phyloP scores from a whole-genome alignment of 2,329 filamentous ascomycete genomes.

The Aspergillus flavus region DNA sequence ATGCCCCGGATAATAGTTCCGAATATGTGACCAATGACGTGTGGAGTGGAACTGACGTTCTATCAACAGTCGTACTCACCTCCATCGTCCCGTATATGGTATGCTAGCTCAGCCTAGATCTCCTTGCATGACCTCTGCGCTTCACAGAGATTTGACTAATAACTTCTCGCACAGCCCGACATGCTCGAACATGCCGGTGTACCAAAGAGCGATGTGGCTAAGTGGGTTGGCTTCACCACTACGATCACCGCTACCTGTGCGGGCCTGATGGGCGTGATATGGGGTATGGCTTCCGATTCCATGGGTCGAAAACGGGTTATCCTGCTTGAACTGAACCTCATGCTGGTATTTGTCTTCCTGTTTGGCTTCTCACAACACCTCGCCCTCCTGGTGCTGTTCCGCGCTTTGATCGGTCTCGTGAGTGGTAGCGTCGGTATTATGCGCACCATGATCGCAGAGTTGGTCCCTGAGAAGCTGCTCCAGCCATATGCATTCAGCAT shows the following conservation, averaged over 20 bases:
- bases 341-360: constrained; percentile 78
- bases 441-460: constrained; percentile 86
- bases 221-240: constrained; percentile 75
- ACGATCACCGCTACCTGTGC: constrained; percentile 74
- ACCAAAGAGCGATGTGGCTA: constrained; percentile 67
- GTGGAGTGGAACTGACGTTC: not conserved
- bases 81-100: constrained; percentile 67
- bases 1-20: not conserved
- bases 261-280: constrained; percentile 71
- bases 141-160: not conserved
- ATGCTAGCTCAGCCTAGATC: constrained; percentile 13
- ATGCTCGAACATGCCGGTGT: constrained; percentile 83
- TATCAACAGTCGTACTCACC: constrained; percentile 57
- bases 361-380: constrained; percentile 84
- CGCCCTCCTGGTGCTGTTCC: constrained; percentile 75
- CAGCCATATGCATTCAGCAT: constrained; percentile 88
- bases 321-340: constrained; percentile 71
- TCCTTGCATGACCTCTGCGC: not conserved
- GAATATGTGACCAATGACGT: not conserved
- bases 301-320: constrained; percentile 84
- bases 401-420: constrained; percentile 76
- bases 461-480: constrained; percentile 82
- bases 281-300: constrained; percentile 75
- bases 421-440: constrained; percentile 95
- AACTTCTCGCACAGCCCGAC: constrained; percentile 59